Evolutionary conservation across 805 yeast species (phyloP).

Genomic region (Yarrowia bubula): DNA sequence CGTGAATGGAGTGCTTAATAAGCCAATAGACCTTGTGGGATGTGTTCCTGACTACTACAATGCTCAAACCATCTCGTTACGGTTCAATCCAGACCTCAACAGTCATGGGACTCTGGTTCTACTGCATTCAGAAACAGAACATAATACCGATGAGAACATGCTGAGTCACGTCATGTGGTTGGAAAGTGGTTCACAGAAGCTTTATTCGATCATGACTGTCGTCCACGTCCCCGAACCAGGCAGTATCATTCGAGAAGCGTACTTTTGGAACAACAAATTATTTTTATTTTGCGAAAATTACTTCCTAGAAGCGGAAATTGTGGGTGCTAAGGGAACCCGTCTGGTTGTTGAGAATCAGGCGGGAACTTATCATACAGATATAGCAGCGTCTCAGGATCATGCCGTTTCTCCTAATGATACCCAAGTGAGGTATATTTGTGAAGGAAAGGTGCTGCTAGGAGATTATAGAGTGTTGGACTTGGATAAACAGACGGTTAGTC

Average conservation of each 20-base stretch:
- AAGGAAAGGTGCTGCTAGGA: conserved; percentile 1
- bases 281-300: conserved; percentile 6
- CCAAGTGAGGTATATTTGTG: neutral
- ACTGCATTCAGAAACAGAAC: neutral
- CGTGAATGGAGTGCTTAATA: too few relatives aligned
- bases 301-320: conserved; percentile 1
- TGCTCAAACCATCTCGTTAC: neutral
- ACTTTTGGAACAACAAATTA: conserved; percentile 10
- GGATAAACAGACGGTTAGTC: conserved; percentile 5
- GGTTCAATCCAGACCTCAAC: conserved; percentile 6
- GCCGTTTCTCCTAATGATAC: conserved; percentile 6
- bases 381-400: conserved; percentile 15
- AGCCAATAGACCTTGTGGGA: too few relatives aligned
- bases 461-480: conserved; percentile 16
- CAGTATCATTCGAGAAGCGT: neutral
- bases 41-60: neutral
- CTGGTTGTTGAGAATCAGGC: neutral
- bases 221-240: neutral
- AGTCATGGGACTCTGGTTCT: neutral
- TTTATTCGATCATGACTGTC: neutral
- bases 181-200: neutral
- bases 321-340: neutral
- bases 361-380: conserved; percentile 6
- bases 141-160: conserved; percentile 2
- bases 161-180: conserved; percentile 5